Evolutionary conservation across 306 rosid genomes (phyloP), one percentile per base, ranked within the genome.

Genomic region (Lagenaria siceraria): DNA sequence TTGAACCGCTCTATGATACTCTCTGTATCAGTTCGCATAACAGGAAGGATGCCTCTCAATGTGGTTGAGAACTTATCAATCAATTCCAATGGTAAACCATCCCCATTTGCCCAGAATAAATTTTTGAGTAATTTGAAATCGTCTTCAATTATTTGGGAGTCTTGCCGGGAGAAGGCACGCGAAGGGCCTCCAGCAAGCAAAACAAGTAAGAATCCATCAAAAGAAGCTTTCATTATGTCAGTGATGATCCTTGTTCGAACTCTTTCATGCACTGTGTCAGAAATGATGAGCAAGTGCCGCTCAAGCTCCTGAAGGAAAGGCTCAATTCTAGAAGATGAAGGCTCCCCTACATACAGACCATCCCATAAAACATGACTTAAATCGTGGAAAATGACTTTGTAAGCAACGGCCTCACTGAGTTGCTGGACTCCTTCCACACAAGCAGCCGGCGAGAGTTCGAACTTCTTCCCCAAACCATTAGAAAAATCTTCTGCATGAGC

Each of bases 171-270:
- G 85, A 95, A 95, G 55, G 87, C 81, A 29, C 99, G 99, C 6
- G 91, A 86, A 25, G 99, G 99, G 17, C 99, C 97, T 79, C 99
- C 99, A 73, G 97, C 99, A 81, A 95, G 97, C 87, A 95, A 83
- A 80, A 92, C 97, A 79, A 95, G 83, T 86, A 95, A 88, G 81
- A 95, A 89, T 10, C 99, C 99, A 65, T 95, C 99, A 77, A 95
- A 90, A 66, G 99, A 90, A 80, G 99, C 99, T 85, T 89, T 95
- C 99, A 95, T 92, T 82, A 92, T 85, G 81, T 95, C 97, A 22
- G 93, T 82, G 73, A 95, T 76, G 76, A 89, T 88, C 52, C 96
- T 87, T 7, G 96, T 92, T 29, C 97, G 97, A 54, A 95, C 87
- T 80, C 89, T 89, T 84, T 92, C 99, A 49, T 95, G 91, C 73